A percentile compares a stretch with the other conserved stretches of the same genome.
These are phyloP conservation scores for Iberis amara DNA, from an alignment of 441 rosid genomes.

Conservation along the genomic window DNA sequence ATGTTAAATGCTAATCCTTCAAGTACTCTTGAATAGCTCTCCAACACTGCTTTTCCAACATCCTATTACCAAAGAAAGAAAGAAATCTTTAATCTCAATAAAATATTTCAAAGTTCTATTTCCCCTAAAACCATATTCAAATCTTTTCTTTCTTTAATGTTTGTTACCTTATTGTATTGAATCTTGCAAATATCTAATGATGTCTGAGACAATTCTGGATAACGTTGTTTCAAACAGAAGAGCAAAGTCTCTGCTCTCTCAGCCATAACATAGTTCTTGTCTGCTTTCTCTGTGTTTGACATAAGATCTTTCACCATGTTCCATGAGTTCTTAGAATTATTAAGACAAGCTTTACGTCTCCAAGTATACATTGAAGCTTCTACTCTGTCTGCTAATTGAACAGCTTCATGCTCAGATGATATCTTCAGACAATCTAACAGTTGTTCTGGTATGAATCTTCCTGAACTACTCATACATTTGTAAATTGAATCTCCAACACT, in stretches of 20 bases:
- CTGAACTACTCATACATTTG: constrained; percentile 46
- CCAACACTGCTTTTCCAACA: constrained; percentile 69
- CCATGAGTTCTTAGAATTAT: constrained; percentile 61
- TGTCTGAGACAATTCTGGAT: constrained; percentile 62
- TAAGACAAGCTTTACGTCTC: constrained; percentile 49
- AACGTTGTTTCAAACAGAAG: constrained; percentile 69
- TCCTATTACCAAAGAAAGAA: constrained; percentile 34
- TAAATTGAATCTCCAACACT: constrained; percentile 60
- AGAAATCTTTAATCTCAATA: neutral
- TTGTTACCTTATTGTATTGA: constrained; percentile 56
- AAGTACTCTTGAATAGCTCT: constrained; percentile 65
- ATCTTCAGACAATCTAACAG: constrained; percentile 58
- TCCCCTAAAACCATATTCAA: too few species aligned
- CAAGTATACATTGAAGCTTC: constrained; percentile 66
- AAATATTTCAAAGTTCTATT: too few species aligned
- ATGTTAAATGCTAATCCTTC: constrained; percentile 68
- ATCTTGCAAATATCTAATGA: constrained; percentile 70
- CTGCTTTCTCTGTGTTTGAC: constrained; percentile 56
- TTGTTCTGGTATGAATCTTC: constrained; percentile 57
- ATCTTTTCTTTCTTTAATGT: too few species aligned
- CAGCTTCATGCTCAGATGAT: constrained; percentile 55
- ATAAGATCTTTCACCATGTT: constrained; percentile 61
- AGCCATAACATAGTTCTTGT: constrained; percentile 56
- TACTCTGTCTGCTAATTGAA: constrained; percentile 60
- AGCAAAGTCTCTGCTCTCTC: constrained; percentile 63